phyloP scores from a whole-genome alignment of 345 rosid species.

The Populus ilicifolia region DNA sequence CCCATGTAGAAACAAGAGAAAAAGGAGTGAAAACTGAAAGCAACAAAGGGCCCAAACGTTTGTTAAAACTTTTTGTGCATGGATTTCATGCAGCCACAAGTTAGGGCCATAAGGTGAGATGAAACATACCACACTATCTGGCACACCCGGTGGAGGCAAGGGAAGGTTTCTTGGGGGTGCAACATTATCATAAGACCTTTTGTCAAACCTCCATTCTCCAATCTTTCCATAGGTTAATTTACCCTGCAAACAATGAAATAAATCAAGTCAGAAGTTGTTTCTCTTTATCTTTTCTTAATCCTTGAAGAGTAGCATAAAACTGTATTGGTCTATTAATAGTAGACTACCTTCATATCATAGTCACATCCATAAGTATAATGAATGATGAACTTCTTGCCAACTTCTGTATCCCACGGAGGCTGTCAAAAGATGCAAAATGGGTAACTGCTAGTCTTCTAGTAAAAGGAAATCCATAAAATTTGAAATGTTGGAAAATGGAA shows the following conservation, averaged over 20 bases:
- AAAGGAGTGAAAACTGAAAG: background rate
- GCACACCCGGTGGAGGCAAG: constrained; percentile 88
- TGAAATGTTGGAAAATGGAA: background rate
- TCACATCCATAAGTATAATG: constrained; percentile 98
- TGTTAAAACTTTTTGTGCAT: background rate
- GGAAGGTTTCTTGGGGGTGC: constrained; percentile 85
- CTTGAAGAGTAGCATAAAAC: background rate
- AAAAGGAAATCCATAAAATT: constrained; percentile 6
- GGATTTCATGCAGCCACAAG: background rate
- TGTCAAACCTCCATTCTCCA: constrained; percentile 97
- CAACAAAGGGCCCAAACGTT: background rate
- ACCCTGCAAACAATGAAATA: constrained; percentile 48
- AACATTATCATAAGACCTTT: constrained; percentile 58
- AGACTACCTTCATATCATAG: constrained; percentile 78
- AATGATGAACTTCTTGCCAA: constrained; percentile 78
- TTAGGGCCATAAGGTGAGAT: background rate
- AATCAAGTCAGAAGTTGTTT: constrained; percentile 7
- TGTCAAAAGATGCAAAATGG: constrained; percentile 38
- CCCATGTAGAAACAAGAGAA: background rate
- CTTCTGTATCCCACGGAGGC: constrained; percentile 99
- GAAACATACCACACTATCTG: constrained; percentile 87
- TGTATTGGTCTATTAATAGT: background rate
- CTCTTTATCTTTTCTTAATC: background rate
- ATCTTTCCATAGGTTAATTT: constrained; percentile 77
- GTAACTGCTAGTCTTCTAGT: background rate